Conservation (phyloP, 2,329 filamentous ascomycete genomes). For the Eutypa lata region DNA sequence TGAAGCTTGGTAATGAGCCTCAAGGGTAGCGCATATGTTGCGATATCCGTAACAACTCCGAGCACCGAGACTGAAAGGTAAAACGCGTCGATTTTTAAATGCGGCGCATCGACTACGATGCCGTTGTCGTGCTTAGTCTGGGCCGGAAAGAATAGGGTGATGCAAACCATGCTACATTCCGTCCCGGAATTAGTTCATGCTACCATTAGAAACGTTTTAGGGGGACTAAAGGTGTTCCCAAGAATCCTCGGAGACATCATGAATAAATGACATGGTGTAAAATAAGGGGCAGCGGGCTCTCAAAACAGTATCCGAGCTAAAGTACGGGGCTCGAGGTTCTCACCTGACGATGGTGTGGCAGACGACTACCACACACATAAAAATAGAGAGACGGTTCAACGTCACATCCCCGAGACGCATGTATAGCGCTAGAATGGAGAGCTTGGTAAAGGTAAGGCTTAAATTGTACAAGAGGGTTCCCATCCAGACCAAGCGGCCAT, state of each 20-base stretch:
- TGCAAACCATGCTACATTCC: too few relatives aligned
- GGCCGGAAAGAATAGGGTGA: slow-evolving; percentile 42
- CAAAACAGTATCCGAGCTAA: too few relatives aligned
- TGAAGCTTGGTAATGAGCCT: slow-evolving; percentile 39
- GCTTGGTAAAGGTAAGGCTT: slow-evolving; percentile 44
- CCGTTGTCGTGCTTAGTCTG: slow-evolving; percentile 34
- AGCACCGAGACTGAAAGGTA: slow-evolving; percentile 44
- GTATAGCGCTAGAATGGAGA: slow-evolving; percentile 44
- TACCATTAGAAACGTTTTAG: too few relatives aligned
- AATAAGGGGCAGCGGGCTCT: too few relatives aligned
- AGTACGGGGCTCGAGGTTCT: too few relatives aligned
- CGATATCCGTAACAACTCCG: slow-evolving; percentile 43
- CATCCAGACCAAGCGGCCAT: slow-evolving; percentile 34
- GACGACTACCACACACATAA: slow-evolving; percentile 37
- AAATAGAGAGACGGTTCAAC: slow-evolving; percentile 31
- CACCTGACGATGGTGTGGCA: too few relatives aligned
- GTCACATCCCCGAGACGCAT: slow-evolving; percentile 37
- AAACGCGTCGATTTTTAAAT: slow-evolving; percentile 43
- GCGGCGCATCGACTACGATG: slow-evolving; percentile 28
- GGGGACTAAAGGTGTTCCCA: too few relatives aligned
- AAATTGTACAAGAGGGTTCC: slow-evolving; percentile 47
- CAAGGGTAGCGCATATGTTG: slow-evolving; percentile 43
- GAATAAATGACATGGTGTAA: too few relatives aligned
- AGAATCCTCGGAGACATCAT: too few relatives aligned
- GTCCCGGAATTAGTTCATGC: too few relatives aligned